Evolutionary conservation across 371 early-diverging fungal species (phyloP).

Genomic region (Mucor saturninus): DNA sequence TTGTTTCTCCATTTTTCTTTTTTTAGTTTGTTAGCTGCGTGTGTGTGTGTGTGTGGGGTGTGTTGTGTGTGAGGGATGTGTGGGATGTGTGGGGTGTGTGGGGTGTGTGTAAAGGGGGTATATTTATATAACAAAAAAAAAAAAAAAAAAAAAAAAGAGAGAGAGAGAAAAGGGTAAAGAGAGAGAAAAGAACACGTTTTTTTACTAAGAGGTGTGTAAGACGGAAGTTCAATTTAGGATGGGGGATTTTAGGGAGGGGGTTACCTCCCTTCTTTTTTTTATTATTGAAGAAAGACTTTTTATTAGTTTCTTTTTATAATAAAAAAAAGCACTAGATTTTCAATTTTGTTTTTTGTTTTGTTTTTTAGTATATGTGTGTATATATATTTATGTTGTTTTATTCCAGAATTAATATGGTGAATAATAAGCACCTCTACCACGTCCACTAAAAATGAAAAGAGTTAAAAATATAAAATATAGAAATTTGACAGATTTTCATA

Average conservation of each 20-base stretch:
- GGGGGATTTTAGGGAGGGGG: no score
- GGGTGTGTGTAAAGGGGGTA: no score
- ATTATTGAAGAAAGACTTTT: no score
- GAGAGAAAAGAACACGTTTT: no score
- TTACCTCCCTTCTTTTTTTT: no score
- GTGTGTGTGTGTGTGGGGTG: no score
- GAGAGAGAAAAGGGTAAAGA: neutral
- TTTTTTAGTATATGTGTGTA: neutral
- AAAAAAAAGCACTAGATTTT: neutral
- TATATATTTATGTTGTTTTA: slow-evolving; percentile 16
- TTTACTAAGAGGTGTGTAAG: no score
- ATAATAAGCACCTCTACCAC: slow-evolving; percentile 69
- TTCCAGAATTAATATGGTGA: slow-evolving; percentile 61
- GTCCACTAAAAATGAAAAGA: slow-evolving; percentile 22
- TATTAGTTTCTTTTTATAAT: no score
- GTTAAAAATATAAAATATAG: neutral
- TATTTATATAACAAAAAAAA: neutral
- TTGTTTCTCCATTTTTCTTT: neutral
- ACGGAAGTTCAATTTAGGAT: no score
- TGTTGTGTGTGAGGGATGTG: neutral
- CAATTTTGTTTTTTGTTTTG: slow-evolving; percentile 13
- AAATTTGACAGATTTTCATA: slow-evolving; percentile 1
- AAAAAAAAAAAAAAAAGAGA: neutral
- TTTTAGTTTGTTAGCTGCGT: neutral
- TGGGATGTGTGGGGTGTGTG: no score